Conservation (phyloP, 345 rosid genomes). For the Populus euphratica region DNA sequence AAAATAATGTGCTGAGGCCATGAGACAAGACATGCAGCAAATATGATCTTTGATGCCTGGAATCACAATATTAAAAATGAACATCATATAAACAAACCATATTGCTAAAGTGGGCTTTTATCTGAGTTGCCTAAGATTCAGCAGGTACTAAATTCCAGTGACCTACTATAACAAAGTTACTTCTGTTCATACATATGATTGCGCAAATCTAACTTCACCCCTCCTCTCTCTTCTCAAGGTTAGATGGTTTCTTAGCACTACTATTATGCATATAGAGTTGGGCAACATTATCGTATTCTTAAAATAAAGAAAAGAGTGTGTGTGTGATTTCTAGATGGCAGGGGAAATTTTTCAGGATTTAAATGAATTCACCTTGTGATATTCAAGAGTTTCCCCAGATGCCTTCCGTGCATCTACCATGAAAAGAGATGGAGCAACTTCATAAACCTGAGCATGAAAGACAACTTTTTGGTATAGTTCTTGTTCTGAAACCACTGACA, state of each 20-base stretch:
- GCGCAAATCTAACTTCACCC: too few species aligned
- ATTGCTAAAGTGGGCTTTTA: not conserved
- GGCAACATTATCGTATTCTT: not conserved
- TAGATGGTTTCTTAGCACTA: not conserved
- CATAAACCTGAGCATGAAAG: conserved; percentile 49
- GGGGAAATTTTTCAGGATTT: not conserved
- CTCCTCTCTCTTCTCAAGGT: too few species aligned
- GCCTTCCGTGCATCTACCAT: conserved; percentile 91
- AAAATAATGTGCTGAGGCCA: not conserved
- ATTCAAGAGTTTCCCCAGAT: conserved; percentile 84
- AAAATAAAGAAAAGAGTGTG: not conserved
- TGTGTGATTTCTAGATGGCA: not conserved
- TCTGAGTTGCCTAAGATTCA: not conserved
- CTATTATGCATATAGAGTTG: not conserved
- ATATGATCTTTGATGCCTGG: not conserved
- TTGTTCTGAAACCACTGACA: not conserved
- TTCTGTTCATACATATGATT: not conserved
- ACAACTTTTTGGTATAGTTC: conserved; percentile 1
- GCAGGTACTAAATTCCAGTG: not conserved
- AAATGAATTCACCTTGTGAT: conserved; percentile 61
- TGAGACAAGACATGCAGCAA: not conserved
- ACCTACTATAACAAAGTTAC: not conserved
- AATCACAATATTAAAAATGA: not conserved
- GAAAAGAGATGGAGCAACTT: conserved; percentile 91
- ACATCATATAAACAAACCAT: not conserved